phyloP scores from a whole-genome alignment of 345 rosid genomes.

The Eucalyptus coolabah region DNA sequence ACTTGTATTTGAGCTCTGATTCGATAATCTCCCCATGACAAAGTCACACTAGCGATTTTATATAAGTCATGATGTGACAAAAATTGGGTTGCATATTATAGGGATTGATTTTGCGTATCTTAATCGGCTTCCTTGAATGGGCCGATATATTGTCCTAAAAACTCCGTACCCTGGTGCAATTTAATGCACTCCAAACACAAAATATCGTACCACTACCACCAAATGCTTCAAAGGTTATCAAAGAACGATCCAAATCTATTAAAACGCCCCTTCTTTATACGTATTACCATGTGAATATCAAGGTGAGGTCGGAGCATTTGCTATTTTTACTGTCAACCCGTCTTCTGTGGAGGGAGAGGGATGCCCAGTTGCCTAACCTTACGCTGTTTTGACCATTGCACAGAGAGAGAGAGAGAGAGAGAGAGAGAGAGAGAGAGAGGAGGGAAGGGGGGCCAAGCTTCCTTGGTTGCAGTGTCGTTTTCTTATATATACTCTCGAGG shows the following conservation, averaged over 20 bases:
- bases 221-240: not conserved
- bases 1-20: not conserved
- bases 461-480: conserved; percentile 19
- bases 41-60: not conserved
- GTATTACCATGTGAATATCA: not conserved
- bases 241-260: not conserved
- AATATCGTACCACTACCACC: not conserved
- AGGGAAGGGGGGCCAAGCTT: not conserved
- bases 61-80: not conserved
- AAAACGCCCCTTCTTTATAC: not conserved
- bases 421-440: not conserved
- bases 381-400: conserved; percentile 7
- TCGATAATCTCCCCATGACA: not conserved
- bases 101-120: not conserved
- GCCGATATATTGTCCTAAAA: not conserved
- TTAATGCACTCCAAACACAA: not conserved
- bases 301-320: not conserved
- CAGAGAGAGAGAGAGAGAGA: not conserved
- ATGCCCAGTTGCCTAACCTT: not conserved
- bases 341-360: not conserved
- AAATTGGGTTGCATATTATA: not conserved
- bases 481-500: conserved; percentile 46
- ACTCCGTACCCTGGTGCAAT: not conserved
- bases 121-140: not conserved
- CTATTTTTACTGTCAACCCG: not conserved